Base-by-base conservation (phyloP, 2,329 filamentous ascomycete genomes). In the Teratosphaeria gauchensis region DNA sequence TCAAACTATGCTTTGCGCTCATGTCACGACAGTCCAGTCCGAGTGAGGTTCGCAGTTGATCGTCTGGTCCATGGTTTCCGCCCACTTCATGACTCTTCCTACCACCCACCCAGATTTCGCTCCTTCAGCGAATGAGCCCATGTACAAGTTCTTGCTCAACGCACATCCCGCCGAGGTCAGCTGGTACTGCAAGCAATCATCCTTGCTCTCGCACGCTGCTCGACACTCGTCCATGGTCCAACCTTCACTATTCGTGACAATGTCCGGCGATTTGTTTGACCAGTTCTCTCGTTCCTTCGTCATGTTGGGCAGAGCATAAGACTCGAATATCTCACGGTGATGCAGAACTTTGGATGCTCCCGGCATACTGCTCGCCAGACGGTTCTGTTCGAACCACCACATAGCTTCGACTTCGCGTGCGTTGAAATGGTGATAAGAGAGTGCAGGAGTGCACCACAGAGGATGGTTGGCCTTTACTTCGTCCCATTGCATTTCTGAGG, bases 391-490 rank as follows among this genome's bases (percentile, higher is more conserved):
- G 31, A 70, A 71, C 1, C 60, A 38, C 63, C 68, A 72, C 48
- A 70, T 56, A 12, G 60, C 59, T 33, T 61, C 51, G 5, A 71
- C 60, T 52, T 68, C 65, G n/a, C 57, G 56, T 0, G 69, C 61
- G 2, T 56, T 60, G 35, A 71, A 60, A 53, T 73, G 71, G 55
- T 73, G 71, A 53, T 69, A 71, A 3, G 71, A 73, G 3, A 78
- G 64, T 9, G 72, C 72, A 6, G 76, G 74, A 0, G 64, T 60
- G 60, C 77, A 79, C 76, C 76, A 78, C n/a, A 75, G 68, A 38
- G 64, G 66, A 16, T 62, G 56, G 8, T 59, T 59, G 4, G 30
- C 52, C 56, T 68, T 67, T 6, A 16, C 32, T 42, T 62, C 65
- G 1, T 67, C 70, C 68, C 71, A 78, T 42, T 74, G 70, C 35